These are phyloP conservation scores for Sporodiniella umbellata DNA, from an alignment of 371 early-diverging fungal species.

Conservation along the genomic window DNA sequence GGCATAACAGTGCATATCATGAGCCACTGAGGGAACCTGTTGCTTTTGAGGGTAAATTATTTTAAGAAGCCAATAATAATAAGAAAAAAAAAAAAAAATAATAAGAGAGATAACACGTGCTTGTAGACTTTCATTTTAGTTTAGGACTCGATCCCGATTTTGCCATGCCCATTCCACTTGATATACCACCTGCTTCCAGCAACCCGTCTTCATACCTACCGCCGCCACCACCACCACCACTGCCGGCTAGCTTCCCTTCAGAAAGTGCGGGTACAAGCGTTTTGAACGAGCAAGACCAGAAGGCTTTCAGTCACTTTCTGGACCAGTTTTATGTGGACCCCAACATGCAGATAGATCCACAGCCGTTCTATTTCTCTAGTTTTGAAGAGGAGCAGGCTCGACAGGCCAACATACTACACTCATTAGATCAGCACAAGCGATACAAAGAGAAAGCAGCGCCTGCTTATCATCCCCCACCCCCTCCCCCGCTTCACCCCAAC, in stretches of 20 bases:
- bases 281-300: conserved; percentile 43
- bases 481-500: too few species aligned
- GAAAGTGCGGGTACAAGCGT: conserved; percentile 17
- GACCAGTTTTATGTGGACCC: conserved; percentile 44
- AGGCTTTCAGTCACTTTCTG: conserved; percentile 39
- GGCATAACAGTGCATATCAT: not conserved
- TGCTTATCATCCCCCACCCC: too few species aligned
- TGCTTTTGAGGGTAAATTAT: conserved; percentile 51
- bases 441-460: conserved; percentile 5
- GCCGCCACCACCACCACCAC: conserved; percentile 6
- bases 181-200: conserved; percentile 28
- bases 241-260: conserved; percentile 3
- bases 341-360: conserved; percentile 25
- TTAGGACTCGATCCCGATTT: conserved; percentile 47
- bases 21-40: conserved; percentile 45
- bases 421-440: conserved; percentile 35
- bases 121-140: conserved; percentile 42
- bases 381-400: conserved; percentile 23
- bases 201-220: not conserved
- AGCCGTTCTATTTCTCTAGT: conserved; percentile 17
- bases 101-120: not conserved
- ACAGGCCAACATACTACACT: conserved; percentile 31
- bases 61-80: too few species aligned
- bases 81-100: conserved; percentile 4
- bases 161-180: conserved; percentile 43